Evolutionary conservation across 805 yeast species (phyloP).

Genomic region (Candida glaebosa): DNA sequence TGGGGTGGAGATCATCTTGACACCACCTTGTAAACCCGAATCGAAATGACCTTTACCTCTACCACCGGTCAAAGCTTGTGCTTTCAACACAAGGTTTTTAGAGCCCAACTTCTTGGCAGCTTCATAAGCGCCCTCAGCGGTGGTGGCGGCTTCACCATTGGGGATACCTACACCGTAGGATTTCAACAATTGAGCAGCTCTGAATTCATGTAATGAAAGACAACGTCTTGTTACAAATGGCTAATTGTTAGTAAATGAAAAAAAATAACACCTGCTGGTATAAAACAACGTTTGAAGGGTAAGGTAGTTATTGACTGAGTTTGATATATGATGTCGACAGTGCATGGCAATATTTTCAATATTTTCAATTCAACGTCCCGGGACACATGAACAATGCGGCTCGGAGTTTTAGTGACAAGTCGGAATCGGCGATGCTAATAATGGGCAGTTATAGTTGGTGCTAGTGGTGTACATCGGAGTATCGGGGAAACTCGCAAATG

Average conservation of each 20-base stretch:
- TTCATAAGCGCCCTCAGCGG: slow-evolving; percentile 82
- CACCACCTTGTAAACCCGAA: slow-evolving; percentile 95
- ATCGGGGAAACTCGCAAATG: too few relatives aligned
- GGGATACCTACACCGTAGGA: slow-evolving; percentile 89
- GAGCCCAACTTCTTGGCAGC: slow-evolving; percentile 74
- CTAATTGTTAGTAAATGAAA: slow-evolving; percentile 11
- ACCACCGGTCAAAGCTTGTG: slow-evolving; percentile 99
- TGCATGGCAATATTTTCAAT: too few relatives aligned
- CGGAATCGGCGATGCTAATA: too few relatives aligned
- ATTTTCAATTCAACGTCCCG: too few relatives aligned
- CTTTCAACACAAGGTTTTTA: slow-evolving; percentile 89
- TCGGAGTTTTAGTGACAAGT: too few relatives aligned
- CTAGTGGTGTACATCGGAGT: too few relatives aligned
- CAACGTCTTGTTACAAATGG: slow-evolving; percentile 51
- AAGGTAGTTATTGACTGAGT: too few relatives aligned
- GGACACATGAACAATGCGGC: too few relatives aligned
- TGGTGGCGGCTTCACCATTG: slow-evolving; percentile 83
- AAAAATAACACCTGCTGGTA: too few relatives aligned
- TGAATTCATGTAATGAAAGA: slow-evolving; percentile 91
- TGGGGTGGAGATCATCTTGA: slow-evolving; percentile 79
- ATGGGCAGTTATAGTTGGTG: too few relatives aligned
- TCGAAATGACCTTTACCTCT: slow-evolving; percentile 99
- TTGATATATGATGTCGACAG: too few relatives aligned
- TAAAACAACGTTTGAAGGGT: too few relatives aligned
- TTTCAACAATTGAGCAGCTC: slow-evolving; percentile 85